phyloP scores from a whole-genome alignment of 1,284 basidiomycete species.

The Rhodotorula glutinis region DNA sequence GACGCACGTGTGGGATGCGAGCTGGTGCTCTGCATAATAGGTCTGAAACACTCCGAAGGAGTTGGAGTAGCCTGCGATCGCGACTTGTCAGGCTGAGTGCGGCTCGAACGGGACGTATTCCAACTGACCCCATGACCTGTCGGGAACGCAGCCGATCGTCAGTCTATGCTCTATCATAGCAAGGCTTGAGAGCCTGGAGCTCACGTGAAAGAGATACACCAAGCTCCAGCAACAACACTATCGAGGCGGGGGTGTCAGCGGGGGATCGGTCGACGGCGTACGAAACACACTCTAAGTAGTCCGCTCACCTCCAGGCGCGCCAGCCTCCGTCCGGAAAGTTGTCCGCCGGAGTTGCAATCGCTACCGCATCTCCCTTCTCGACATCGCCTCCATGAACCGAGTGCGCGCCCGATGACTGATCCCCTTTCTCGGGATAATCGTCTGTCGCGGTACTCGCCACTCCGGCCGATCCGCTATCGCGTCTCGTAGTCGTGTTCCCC shows the following conservation, averaged over 20 bases:
- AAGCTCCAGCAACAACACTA: slow-evolving; percentile 37
- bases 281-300: too few relatives aligned
- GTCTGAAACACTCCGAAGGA: slow-evolving; percentile 39
- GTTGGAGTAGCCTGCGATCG: slow-evolving; percentile 27
- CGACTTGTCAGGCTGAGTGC: not conserved
- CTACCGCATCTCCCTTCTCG: not conserved
- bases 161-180: too few relatives aligned
- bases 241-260: not conserved
- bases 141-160: not conserved
- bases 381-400: not conserved
- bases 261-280: not conserved
- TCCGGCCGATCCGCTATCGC: not conserved
- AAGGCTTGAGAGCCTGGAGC: too few relatives aligned
- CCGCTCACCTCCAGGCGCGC: slow-evolving; percentile 23
- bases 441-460: not conserved
- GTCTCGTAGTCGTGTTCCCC: not conserved
- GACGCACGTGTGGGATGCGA: slow-evolving; percentile 21
- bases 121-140: not conserved
- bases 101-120: too few relatives aligned
- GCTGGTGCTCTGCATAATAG: slow-evolving; percentile 34
- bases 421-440: not conserved
- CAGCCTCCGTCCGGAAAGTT: slow-evolving; percentile 22
- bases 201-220: slow-evolving; percentile 33
- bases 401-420: not conserved
- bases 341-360: not conserved